phyloP scores from a whole-genome alignment of 2,329 filamentous ascomycete genomes.

The Pseudonectria foliicola region DNA sequence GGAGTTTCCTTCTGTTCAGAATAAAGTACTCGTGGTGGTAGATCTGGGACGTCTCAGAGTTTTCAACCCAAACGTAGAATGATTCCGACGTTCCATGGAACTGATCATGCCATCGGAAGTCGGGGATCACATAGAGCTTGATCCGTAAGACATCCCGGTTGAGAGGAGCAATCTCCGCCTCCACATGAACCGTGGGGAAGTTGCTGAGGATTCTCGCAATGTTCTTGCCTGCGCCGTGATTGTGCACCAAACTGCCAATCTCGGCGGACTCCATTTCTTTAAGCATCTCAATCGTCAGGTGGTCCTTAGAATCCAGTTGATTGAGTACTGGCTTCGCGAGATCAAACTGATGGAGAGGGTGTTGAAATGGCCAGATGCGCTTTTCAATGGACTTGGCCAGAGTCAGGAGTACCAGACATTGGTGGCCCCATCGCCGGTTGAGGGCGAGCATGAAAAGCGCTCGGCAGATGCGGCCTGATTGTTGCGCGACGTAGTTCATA shows the following conservation, averaged over 20 bases:
- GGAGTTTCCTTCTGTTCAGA: constrained; percentile 77
- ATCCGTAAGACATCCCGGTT: constrained; percentile 95
- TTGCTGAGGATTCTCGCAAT: constrained; percentile 77
- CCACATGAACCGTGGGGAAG: constrained; percentile 85
- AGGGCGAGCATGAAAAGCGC: constrained; percentile 96
- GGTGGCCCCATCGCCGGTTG: constrained; percentile 90
- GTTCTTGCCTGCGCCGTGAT: constrained; percentile 75
- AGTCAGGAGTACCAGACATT: constrained; percentile 84
- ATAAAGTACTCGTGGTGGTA: constrained; percentile 98
- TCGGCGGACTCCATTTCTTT: constrained; percentile 91
- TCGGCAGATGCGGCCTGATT: constrained; percentile 87
- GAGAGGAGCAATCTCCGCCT: constrained; percentile 89
- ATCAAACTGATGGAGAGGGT: constrained; percentile 93
- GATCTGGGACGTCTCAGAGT: constrained; percentile 94
- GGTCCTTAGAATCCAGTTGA: constrained; percentile 75
- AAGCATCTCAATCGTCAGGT: constrained; percentile 70
- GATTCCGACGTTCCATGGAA: constrained; percentile 92
- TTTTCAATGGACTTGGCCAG: constrained; percentile 97
- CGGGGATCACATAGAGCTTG: constrained; percentile 74
- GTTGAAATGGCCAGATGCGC: constrained; percentile 88
- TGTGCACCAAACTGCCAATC: constrained; percentile 86
- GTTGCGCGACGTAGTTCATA: constrained; percentile 90
- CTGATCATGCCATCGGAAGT: constrained; percentile 91
- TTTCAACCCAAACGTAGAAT: constrained; percentile 98
- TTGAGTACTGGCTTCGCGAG: constrained; percentile 75